phyloP scores from a whole-genome alignment of 805 yeast genomes.

The Kregervanrija fluxuum region DNA sequence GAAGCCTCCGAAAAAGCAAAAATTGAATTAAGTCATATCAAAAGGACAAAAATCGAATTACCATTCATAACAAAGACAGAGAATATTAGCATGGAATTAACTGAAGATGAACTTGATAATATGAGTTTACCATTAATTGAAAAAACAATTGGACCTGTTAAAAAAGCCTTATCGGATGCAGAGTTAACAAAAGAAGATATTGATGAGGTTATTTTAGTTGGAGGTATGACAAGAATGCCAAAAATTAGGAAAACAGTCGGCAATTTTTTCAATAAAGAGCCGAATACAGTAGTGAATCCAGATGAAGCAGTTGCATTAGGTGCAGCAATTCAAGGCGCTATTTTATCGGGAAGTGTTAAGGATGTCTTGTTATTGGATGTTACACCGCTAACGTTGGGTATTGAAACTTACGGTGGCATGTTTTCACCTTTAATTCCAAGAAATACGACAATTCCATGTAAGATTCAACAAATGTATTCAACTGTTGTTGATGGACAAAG shows the following conservation, averaged over 20 bases:
- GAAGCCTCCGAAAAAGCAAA: constrained; percentile 89
- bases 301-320: constrained; percentile 94
- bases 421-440: constrained; percentile 82
- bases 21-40: constrained; percentile 74
- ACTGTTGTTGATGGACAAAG: constrained; percentile 95
- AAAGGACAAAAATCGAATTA: constrained; percentile 65
- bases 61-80: constrained; percentile 61
- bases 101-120: constrained; percentile 44
- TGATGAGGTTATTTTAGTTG: constrained; percentile 77
- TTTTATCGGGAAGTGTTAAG: constrained; percentile 88
- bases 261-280: constrained; percentile 70
- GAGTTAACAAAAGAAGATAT: constrained; percentile 56
- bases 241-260: constrained; percentile 74
- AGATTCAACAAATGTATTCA: constrained; percentile 87
- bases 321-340: constrained; percentile 98
- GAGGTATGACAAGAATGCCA: constrained; percentile 93
- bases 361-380: constrained; percentile 87
- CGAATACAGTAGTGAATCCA: constrained; percentile 90
- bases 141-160: constrained; percentile 68
- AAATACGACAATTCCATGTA: constrained; percentile 92
- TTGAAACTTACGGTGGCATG: constrained; percentile 95
- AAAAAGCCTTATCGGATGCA: constrained; percentile 79
- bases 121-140: constrained; percentile 53
- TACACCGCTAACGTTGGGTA: constrained; percentile 84
- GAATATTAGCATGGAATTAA: constrained; percentile 37